Evolutionary conservation across 2,329 filamentous ascomycete genomes (phyloP).

Genomic region (Cladosporium velox): DNA sequence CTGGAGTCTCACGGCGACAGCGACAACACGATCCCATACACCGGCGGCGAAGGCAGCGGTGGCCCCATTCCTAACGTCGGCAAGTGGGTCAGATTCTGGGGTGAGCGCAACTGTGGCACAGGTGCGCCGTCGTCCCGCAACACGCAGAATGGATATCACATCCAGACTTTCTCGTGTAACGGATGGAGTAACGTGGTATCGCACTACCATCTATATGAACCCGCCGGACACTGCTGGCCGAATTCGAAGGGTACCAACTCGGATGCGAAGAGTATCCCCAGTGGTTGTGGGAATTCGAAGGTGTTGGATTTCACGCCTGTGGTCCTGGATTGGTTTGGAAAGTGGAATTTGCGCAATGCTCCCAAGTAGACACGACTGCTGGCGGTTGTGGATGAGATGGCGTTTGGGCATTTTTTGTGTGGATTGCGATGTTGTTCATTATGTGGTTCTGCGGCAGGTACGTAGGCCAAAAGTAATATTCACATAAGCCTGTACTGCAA

Average conservation of each 20-base stretch:
- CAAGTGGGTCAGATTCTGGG: conserved; percentile 44
- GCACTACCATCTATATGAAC: conserved; percentile 43
- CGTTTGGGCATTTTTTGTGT: neutral
- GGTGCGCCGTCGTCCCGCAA: conserved; percentile 32
- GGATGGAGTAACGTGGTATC: conserved; percentile 38
- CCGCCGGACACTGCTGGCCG: conserved; percentile 47
- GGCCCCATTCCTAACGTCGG: conserved; percentile 27
- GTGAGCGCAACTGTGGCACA: conserved; percentile 36
- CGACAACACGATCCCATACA: conserved; percentile 44
- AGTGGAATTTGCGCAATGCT: conserved; percentile 29
- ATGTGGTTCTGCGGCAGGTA: neutral
- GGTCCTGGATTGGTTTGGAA: conserved; percentile 33
- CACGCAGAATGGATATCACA: conserved; percentile 34
- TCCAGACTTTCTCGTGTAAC: conserved; percentile 34
- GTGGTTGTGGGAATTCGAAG: conserved; percentile 21
- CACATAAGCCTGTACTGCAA: neutral
- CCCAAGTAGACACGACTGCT: conserved; percentile 18
- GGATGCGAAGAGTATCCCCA: conserved; percentile 25
- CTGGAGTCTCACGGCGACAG: conserved; percentile 47
- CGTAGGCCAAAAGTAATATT: neutral
- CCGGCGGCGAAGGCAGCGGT: conserved; percentile 35
- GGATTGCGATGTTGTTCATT: neutral
- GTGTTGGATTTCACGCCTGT: conserved; percentile 31
- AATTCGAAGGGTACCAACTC: conserved; percentile 28
- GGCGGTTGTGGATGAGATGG: neutral